A percentile compares a stretch with the other conserved stretches of the same genome.
phyloP scores from a whole-genome alignment of 805 yeast species.

The Candida sphagnicola region DNA sequence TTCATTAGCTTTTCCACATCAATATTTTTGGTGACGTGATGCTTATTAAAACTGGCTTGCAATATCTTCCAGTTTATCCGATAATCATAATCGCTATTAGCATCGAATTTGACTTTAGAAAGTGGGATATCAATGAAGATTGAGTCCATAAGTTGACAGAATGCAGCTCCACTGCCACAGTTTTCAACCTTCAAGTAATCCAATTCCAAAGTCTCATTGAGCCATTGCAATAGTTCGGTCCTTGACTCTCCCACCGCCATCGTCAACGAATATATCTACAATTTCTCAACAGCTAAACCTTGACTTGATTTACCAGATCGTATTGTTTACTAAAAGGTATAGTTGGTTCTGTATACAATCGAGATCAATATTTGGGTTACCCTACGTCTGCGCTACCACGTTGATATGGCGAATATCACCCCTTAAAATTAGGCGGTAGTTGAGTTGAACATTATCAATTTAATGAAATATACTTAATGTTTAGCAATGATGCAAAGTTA shows the following conservation, averaged over 20 bases:
- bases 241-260: constrained; percentile 44
- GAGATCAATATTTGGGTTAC: too few species aligned
- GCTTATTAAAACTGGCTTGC: constrained; percentile 73
- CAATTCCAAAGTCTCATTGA: constrained; percentile 65
- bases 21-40: constrained; percentile 65
- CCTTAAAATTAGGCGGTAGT: too few species aligned
- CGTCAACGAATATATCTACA: not conserved
- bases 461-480: too few species aligned
- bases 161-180: constrained; percentile 94
- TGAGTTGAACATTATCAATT: too few species aligned
- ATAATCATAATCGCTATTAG: constrained; percentile 70
- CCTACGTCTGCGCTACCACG: too few species aligned
- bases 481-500: too few species aligned
- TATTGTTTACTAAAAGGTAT: too few species aligned
- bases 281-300: too few species aligned
- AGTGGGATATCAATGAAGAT: constrained; percentile 81
- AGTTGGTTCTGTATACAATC: too few species aligned
- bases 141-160: constrained; percentile 87
- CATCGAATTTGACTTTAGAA: constrained; percentile 69
- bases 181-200: constrained; percentile 79
- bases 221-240: constrained; percentile 79
- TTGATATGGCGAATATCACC: too few species aligned
- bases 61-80: constrained; percentile 79
- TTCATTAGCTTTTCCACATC: constrained; percentile 80
- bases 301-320: too few species aligned